These are phyloP conservation scores for Anethum foeniculum DNA, from an alignment of 140 eudicot genomes.

Conservation along the genomic window DNA sequence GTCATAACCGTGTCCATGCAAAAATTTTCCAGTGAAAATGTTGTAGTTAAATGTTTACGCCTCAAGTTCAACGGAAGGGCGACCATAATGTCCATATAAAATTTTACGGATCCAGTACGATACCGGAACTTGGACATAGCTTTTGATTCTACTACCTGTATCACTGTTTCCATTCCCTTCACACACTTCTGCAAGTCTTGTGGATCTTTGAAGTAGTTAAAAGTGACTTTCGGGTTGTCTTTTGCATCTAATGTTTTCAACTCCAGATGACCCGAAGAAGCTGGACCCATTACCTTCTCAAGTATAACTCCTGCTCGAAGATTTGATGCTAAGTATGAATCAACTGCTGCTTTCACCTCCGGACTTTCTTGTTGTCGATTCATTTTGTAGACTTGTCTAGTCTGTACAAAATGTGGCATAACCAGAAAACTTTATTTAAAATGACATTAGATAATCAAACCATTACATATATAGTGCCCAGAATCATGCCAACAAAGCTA, in stretches of 20 bases:
- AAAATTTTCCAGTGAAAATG: conserved; percentile 37
- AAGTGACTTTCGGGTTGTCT: conserved; percentile 64
- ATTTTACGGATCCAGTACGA: conserved; percentile 25
- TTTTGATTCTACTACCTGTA: conserved; percentile 42
- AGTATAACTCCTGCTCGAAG: conserved; percentile 40
- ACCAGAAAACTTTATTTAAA: background rate
- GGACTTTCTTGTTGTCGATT: background rate
- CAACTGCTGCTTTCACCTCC: conserved; percentile 8
- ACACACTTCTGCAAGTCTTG: conserved; percentile 68
- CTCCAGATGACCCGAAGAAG: conserved; percentile 42
- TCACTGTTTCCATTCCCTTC: conserved; percentile 45
- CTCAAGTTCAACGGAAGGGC: conserved; percentile 45
- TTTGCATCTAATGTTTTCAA: conserved; percentile 35
- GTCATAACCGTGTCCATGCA: conserved; percentile 75
- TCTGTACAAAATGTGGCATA: background rate
- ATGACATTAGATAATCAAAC: background rate
- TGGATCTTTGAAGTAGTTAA: conserved; percentile 69
- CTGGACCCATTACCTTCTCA: conserved; percentile 62
- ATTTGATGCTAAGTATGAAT: conserved; percentile 6
- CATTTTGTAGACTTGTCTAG: background rate
- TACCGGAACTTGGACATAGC: conserved; percentile 30
- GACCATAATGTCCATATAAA: conserved; percentile 21
- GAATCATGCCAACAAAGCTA: background rate
- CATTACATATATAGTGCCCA: background rate
- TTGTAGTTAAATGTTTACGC: conserved; percentile 23